Evolutionary conservation across 2,329 filamentous ascomycete species (phyloP).

Genomic region (Mariannaea sp.): DNA sequence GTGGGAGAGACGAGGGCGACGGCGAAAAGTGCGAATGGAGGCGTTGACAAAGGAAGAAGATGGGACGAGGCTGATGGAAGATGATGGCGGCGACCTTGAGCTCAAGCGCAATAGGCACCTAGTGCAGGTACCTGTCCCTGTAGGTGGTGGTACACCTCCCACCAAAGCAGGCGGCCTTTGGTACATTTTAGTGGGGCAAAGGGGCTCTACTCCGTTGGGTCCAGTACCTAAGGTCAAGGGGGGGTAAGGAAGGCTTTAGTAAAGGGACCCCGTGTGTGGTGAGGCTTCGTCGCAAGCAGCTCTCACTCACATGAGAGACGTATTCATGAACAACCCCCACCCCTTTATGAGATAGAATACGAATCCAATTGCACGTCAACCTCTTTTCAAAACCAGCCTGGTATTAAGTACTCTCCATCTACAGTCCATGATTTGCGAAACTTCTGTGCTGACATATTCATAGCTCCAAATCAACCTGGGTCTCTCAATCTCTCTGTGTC

Average conservation of each 20-base stretch:
- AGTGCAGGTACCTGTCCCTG: no score
- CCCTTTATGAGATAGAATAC: no score
- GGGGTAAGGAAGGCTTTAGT: conserved; percentile 1
- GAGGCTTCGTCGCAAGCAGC: conserved; percentile 18
- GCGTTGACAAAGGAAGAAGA: background rate
- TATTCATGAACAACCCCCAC: background rate
- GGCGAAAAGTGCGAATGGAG: background rate
- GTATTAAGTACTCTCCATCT: no score
- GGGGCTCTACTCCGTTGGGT: conserved; percentile 5
- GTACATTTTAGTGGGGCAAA: conserved; percentile 33
- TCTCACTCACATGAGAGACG: background rate
- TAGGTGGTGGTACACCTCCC: no score
- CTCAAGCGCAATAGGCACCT: background rate
- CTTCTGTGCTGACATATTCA: background rate
- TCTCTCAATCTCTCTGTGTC: background rate
- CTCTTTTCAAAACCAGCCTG: no score
- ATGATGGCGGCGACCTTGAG: background rate
- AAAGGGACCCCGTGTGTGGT: conserved; percentile 33
- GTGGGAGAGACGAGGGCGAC: background rate
- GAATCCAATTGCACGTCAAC: no score
- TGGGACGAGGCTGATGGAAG: conserved; percentile 19
- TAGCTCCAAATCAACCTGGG: background rate
- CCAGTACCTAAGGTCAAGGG: no score
- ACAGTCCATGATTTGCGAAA: background rate
- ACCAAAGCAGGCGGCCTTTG: no score